Percentiles rank a stretch among this genome's conserved stretches.
Conservation (phyloP, 2,329 filamentous ascomycete genomes). For the Diaporthe destruens region DNA sequence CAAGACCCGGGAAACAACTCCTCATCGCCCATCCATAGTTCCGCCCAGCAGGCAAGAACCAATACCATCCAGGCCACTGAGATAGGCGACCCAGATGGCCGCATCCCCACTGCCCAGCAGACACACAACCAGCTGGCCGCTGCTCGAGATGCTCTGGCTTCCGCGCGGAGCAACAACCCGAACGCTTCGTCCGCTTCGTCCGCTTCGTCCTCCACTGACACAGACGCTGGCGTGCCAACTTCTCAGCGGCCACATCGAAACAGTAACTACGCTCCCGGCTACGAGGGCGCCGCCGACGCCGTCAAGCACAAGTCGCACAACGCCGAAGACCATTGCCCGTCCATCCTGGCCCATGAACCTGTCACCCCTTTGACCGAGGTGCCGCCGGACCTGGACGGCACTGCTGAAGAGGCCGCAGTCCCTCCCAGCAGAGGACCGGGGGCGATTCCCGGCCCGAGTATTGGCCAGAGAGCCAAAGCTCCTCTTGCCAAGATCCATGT, state of each 20-base stretch:
- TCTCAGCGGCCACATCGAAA: conserved; percentile 20
- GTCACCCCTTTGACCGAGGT: conserved; percentile 17
- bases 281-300: conserved; percentile 24
- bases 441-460: conserved; percentile 5
- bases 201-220: too few species aligned
- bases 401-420: background rate
- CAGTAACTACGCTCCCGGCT: conserved; percentile 33
- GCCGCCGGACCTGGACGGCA: conserved; percentile 12
- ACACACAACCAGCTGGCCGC: conserved; percentile 2
- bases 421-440: background rate
- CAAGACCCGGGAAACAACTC: background rate
- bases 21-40: background rate
- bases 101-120: conserved; percentile 14
- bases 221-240: background rate
- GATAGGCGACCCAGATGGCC: conserved; percentile 29
- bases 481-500: conserved; percentile 19
- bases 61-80: background rate
- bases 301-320: conserved; percentile 16
- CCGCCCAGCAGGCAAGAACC: background rate
- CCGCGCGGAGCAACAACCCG: background rate
- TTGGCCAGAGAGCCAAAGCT: conserved; percentile 13
- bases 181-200: too few species aligned
- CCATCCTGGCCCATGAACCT: conserved; percentile 25
- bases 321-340: conserved; percentile 5
- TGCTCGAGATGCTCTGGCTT: background rate